phyloP scores from a whole-genome alignment of 2,329 filamentous ascomycete genomes.

The Thielaviopsis ethacetica region DNA sequence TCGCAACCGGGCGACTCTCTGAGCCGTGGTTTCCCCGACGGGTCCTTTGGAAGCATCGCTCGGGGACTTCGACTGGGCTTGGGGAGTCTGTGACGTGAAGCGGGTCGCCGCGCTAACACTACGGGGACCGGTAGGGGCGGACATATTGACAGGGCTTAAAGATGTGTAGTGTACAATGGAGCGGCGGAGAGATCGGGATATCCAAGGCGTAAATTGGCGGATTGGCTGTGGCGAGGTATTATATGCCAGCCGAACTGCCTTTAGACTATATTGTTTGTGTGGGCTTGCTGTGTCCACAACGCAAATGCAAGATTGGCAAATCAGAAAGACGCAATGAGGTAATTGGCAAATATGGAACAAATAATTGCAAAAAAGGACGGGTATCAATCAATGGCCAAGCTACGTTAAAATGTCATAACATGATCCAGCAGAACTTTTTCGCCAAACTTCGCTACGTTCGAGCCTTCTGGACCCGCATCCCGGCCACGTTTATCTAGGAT shows the following conservation, averaged over 20 bases:
- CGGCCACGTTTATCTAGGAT: neutral
- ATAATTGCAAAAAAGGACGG: neutral
- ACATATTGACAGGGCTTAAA: slow-evolving; percentile 18
- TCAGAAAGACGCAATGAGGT: too few species aligned
- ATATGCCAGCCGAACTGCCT: neutral
- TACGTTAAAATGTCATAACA: neutral
- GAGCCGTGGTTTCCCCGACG: slow-evolving; percentile 45
- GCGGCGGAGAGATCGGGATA: neutral
- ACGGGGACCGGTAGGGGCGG: slow-evolving; percentile 36
- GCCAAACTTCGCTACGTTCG: neutral
- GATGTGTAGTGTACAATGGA: neutral
- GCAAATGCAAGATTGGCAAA: too few species aligned
- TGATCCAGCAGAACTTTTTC: slow-evolving; percentile 7
- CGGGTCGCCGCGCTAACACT: slow-evolving; percentile 67
- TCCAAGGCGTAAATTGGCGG: neutral
- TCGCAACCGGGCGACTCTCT: slow-evolving; percentile 52
- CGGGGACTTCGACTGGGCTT: slow-evolving; percentile 48
- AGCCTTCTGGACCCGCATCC: slow-evolving; percentile 1
- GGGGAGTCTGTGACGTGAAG: slow-evolving; percentile 38
- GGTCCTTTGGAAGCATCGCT: slow-evolving; percentile 17
- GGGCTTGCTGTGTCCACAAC: neutral
- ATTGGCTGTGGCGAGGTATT: neutral
- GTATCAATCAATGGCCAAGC: neutral
- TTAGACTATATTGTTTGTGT: neutral
- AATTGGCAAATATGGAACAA: neutral